A percentile compares a stretch with the other conserved stretches of the same genome.
Evolutionary conservation across 805 yeast genomes (phyloP).

Genomic region (Scheffersomyces coipomensis): DNA sequence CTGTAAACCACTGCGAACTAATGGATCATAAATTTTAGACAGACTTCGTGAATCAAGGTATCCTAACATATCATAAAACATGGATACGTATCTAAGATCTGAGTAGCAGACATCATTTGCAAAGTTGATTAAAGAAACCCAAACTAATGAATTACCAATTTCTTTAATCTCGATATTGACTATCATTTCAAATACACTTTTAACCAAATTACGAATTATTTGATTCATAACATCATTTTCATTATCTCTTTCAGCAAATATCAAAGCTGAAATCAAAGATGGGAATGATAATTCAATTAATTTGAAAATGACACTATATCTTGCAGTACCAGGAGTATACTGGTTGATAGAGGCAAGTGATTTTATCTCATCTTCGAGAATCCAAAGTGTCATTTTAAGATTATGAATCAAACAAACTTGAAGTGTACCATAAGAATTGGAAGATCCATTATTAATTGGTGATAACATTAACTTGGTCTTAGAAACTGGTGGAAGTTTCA

Average conservation of each 20-base stretch:
- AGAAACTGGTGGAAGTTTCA: slow-evolving; percentile 29
- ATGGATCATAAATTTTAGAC: slow-evolving; percentile 10
- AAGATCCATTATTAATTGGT: not conserved
- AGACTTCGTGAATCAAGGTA: slow-evolving; percentile 11
- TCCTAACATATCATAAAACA: slow-evolving; percentile 18
- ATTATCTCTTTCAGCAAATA: slow-evolving; percentile 4
- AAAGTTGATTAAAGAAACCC: slow-evolving; percentile 28
- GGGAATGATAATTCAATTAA: slow-evolving; percentile 15
- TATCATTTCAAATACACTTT: slow-evolving; percentile 6
- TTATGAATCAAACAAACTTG: not conserved
- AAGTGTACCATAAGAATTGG: not conserved
- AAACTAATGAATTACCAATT: slow-evolving; percentile 14
- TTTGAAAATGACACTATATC: slow-evolving; percentile 10
- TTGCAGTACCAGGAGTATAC: slow-evolving; percentile 4
- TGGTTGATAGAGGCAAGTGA: slow-evolving; percentile 8
- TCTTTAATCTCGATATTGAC: slow-evolving; percentile 7
- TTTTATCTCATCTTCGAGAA: slow-evolving; percentile 14
- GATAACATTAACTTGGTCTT: slow-evolving; percentile 3
- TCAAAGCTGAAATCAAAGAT: slow-evolving; percentile 13
- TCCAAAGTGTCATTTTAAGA: slow-evolving; percentile 7
- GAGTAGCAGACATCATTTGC: slow-evolving; percentile 30
- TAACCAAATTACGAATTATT: slow-evolving; percentile 1
- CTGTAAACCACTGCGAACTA: slow-evolving; percentile 22
- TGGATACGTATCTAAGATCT: slow-evolving; percentile 18
- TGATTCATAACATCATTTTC: slow-evolving; percentile 2